phyloP scores from a whole-genome alignment of 768 basidiomycete species.

The Trametes sanguinea region DNA sequence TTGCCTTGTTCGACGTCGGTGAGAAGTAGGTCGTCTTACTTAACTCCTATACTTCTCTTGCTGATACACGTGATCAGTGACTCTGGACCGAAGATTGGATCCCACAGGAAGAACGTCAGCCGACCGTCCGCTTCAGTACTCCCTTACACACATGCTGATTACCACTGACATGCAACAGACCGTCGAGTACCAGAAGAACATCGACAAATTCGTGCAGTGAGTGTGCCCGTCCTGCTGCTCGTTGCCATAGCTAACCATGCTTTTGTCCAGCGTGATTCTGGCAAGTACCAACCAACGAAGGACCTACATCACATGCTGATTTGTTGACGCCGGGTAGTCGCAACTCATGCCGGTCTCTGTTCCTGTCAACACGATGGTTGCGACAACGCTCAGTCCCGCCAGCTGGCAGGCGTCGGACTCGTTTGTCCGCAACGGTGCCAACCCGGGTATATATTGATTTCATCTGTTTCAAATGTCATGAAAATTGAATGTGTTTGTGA shows the following conservation, averaged over 20 bases:
- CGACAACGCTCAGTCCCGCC: constrained; percentile 1
- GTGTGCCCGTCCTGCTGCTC: not conserved
- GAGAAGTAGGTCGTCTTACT: not conserved
- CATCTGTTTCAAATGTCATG: not conserved
- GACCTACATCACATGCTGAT: too few relatives aligned
- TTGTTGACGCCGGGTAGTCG: not conserved
- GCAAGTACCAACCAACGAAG: not conserved
- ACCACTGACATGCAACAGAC: not conserved
- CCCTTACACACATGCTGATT: not conserved
- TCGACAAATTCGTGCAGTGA: constrained; percentile 35
- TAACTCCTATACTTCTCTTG: not conserved
- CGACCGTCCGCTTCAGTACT: not conserved
- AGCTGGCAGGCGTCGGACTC: constrained; percentile 1
- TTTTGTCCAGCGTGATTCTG: not conserved
- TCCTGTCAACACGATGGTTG: not conserved
- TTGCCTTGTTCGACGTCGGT: constrained; percentile 19
- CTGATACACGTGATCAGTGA: too few relatives aligned
- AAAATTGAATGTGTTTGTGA: not conserved
- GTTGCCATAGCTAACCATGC: not conserved
- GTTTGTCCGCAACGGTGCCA: constrained; percentile 3
- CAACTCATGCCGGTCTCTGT: constrained; percentile 4
- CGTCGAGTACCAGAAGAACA: constrained; percentile 37
- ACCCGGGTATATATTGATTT: not conserved
- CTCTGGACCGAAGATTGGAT: constrained; percentile 5
- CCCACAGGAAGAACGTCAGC: constrained; percentile 38